These are phyloP conservation scores for Fusarium euwallaceae DNA, from an alignment of 2,329 filamentous ascomycete species.

Conservation along the genomic window DNA sequence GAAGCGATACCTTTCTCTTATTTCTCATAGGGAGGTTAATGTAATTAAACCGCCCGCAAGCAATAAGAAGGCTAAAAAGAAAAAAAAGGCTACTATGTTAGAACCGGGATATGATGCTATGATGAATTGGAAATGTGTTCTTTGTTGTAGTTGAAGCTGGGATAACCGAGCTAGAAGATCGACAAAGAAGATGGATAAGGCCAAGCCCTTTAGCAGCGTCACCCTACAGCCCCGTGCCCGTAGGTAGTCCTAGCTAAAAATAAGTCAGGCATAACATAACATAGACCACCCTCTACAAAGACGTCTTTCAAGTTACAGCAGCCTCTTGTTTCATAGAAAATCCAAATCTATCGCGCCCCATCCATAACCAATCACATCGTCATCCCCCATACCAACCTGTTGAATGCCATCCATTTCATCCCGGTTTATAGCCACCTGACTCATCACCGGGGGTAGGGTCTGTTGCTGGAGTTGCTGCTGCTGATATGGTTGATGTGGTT, in stretches of 20 bases:
- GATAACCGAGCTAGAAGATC: too few species aligned
- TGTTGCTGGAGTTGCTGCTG: neutral
- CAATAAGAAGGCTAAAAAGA: too few species aligned
- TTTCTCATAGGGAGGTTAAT: too few species aligned
- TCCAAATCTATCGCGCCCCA: constrained; percentile 6
- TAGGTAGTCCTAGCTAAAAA: neutral
- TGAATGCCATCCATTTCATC: neutral
- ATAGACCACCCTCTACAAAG: neutral
- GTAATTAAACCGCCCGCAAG: too few species aligned
- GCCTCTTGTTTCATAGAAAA: neutral
- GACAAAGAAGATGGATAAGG: too few species aligned
- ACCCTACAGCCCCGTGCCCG: neutral
- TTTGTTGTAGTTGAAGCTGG: too few species aligned
- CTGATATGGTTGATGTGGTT: neutral
- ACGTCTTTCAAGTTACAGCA: neutral
- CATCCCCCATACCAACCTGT: neutral
- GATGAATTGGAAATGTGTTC: too few species aligned
- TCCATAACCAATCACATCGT: constrained; percentile 3
- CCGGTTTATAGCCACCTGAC: neutral
- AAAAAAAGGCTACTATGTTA: too few species aligned
- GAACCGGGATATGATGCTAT: too few species aligned
- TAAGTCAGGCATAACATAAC: neutral
- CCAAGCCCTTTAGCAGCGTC: neutral
- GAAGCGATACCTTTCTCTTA: too few species aligned
- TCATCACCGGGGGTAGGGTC: neutral